Evolutionary conservation across 2,329 filamentous ascomycete genomes (phyloP).

Genomic region (Cercospora citrullina): DNA sequence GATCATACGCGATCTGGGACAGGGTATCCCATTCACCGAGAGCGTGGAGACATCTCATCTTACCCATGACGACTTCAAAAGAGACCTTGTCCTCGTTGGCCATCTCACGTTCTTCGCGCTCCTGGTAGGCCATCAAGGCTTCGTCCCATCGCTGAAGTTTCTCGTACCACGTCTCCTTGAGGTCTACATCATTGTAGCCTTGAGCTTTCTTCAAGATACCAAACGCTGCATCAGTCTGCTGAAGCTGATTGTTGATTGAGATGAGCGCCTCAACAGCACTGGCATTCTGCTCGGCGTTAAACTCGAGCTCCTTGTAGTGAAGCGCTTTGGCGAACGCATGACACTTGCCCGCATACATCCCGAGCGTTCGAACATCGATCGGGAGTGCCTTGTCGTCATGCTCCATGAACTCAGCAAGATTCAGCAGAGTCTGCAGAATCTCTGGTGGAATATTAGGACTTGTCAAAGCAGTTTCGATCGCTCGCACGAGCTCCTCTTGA

Average conservation of each 20-base stretch:
- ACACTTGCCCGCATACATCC: slow-evolving; percentile 91
- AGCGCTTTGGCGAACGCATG: slow-evolving; percentile 97
- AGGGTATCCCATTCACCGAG: slow-evolving; percentile 96
- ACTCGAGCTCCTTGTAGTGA: slow-evolving; percentile 98
- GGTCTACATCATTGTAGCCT: slow-evolving; percentile 89
- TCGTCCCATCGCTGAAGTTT: slow-evolving; percentile 98
- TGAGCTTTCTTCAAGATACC: slow-evolving; percentile 96
- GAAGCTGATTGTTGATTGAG: slow-evolving; percentile 98
- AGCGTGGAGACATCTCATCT: slow-evolving; percentile 97
- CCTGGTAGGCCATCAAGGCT: slow-evolving; percentile 86
- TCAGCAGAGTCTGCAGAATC: slow-evolving; percentile 87
- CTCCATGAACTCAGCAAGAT: slow-evolving; percentile 99
- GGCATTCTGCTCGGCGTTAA: slow-evolving; percentile 94
- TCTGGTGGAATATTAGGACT: slow-evolving; percentile 96
- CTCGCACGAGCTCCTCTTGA: slow-evolving; percentile 92
- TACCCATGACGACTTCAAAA: slow-evolving; percentile 97
- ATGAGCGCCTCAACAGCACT: slow-evolving; percentile 95
- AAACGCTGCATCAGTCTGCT: slow-evolving; percentile 98
- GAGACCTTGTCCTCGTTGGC: slow-evolving; percentile 53
- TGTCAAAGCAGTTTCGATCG: slow-evolving; percentile 92
- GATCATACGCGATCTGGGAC: slow-evolving; percentile 83
- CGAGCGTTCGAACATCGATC: slow-evolving; percentile 92
- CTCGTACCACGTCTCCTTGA: slow-evolving; percentile 98
- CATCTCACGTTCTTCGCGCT: slow-evolving; percentile 70
- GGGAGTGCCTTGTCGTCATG: slow-evolving; percentile 98